Evolutionary conservation across 768 basidiomycete species (phyloP).

Genomic region (Leucocoprinus sp.): DNA sequence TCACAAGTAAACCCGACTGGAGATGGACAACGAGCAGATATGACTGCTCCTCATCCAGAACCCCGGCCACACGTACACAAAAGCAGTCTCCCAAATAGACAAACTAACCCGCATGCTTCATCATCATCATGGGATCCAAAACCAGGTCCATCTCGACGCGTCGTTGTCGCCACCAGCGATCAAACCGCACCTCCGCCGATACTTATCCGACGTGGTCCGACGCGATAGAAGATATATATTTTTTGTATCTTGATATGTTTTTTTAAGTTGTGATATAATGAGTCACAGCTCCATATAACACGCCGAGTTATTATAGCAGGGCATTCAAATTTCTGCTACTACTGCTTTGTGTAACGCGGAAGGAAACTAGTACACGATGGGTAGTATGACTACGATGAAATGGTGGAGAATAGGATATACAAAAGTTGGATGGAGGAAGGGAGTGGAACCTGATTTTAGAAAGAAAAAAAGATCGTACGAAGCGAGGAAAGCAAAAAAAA

Average conservation of each 20-base stretch:
- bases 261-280: neutral
- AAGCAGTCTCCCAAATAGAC: conserved; percentile 3
- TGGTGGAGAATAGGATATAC: conserved; percentile 13
- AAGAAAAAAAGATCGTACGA: conserved; percentile 10
- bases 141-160: conserved; percentile 2
- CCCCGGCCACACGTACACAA: conserved; percentile 3
- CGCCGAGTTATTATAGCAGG: neutral
- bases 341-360: neutral
- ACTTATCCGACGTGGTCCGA: conserved; percentile 3
- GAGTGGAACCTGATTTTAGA: conserved; percentile 16
- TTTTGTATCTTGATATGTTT: neutral
- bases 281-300: neutral
- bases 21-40: neutral
- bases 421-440: conserved; percentile 2
- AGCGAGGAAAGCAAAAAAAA: conserved; percentile 17
- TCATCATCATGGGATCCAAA: neutral
- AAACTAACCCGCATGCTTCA: neutral
- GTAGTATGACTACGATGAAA: conserved; percentile 6
- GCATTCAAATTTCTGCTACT: conserved; percentile 3
- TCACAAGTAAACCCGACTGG: neutral
- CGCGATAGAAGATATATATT: conserved; percentile 1
- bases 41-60: conserved; percentile 2
- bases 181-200: neutral
- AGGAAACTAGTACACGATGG: conserved; percentile 7
- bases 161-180: neutral